Evolutionary conservation across 495 filamentous ascomycete species (phyloP).

Genomic region (Glonium stellatum): DNA sequence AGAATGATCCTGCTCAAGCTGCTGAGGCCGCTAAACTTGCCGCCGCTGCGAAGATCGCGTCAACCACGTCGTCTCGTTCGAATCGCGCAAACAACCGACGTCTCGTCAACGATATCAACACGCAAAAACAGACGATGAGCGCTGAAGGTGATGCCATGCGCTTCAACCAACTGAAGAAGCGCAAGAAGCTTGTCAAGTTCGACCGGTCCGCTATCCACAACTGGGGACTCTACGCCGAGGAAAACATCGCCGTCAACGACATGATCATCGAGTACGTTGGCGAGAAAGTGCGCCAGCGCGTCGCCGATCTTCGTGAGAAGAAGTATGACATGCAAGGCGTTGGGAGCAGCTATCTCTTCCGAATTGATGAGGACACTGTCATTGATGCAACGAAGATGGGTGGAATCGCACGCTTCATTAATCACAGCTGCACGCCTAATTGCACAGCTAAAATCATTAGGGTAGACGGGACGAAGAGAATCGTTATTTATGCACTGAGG

Average conservation of each 20-base stretch:
- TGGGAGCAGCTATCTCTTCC: conserved; percentile 94
- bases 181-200: conserved; percentile 98
- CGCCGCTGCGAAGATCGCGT: conserved; percentile 67
- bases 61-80: conserved; percentile 72
- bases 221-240: conserved; percentile 96
- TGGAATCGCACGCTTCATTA: conserved; percentile 97
- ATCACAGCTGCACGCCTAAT: conserved; percentile 96
- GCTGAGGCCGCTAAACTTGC: conserved; percentile 61
- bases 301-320: conserved; percentile 87
- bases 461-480: conserved; percentile 96
- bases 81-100: conserved; percentile 94
- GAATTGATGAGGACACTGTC: conserved; percentile 95
- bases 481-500: conserved; percentile 94
- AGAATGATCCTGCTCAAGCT: conserved; percentile 58
- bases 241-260: conserved; percentile 93
- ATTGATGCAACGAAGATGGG: conserved; percentile 98
- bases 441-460: conserved; percentile 99
- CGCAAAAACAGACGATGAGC: conserved; percentile 74
- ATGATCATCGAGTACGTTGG: conserved; percentile 99
- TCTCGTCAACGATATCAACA: conserved; percentile 86
- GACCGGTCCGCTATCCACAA: conserved; percentile 97
- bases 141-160: conserved; percentile 83
- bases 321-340: conserved; percentile 94
- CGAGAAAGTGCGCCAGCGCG: conserved; percentile 91
- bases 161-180: conserved; percentile 99